Evolutionary conservation across 2,329 filamentous ascomycete genomes (phyloP), one percentile per base, ranked within the genome.

Genomic region (Neofusicoccum sp.): DNA sequence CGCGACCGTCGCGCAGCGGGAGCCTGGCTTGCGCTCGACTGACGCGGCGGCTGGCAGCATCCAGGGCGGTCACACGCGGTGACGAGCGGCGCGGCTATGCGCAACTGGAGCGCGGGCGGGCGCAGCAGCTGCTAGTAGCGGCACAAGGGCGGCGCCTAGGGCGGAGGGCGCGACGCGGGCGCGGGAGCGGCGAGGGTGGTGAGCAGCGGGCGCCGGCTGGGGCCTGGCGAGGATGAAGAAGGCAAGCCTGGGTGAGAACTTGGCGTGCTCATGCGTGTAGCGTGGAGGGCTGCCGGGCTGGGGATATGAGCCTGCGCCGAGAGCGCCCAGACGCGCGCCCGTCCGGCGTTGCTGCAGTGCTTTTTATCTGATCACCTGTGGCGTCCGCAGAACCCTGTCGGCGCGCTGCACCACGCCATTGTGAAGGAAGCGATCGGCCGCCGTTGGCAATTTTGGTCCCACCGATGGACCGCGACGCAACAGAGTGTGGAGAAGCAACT

Each of bases 301-400:
- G 59, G 48, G 43, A 61, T 61, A 40, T 41, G 57, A 26, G 41
- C 56, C 31, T 48, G 43, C 33, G 57, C 57, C 57, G 57, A 59
- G 57, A 49, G 44, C 57, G 57, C 45, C 43, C 45, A 49, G 57
- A 38, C 41, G 33, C 44, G 33, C 43, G 41, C 45, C 20, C 43
- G 57, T 48, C 49, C 34, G 43, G 43, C 43, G 34, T 45, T 33
- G 43, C 43, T 59, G 59, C 49, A 54, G 47, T 61, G 40, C 59
- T 61, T 61, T 61, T 61, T 45, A 54, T 61, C 59, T 54, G 48
- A 56, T 48, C 59, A 61, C 57, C 30, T 59, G 57, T 59, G 57
- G 57, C 57, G 57, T 31, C 57, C 33, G 45, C 43, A 26, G 34
- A 59, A 49, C 57, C 57, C 57, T 59, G 57, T 41, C 20, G 20